Conservation (phyloP, 192 early-diverging fungal species). For the Diversispora eburnea region DNA sequence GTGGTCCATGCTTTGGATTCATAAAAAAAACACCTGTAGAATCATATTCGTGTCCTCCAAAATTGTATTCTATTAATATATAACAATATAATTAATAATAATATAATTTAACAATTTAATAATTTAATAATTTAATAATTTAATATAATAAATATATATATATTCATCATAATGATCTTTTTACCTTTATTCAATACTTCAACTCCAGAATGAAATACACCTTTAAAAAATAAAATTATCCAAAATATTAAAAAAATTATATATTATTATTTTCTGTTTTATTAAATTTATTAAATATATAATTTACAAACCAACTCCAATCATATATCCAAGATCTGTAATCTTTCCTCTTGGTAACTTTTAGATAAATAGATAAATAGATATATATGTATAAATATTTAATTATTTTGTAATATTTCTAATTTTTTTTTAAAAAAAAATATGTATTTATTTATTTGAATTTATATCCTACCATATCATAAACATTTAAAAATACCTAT, state of each 20-base stretch:
- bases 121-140: not conserved
- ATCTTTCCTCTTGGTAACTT: slow-evolving; percentile 38
- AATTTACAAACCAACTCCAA: slow-evolving; percentile 36
- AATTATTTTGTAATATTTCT: no score
- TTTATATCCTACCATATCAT: no score
- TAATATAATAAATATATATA: no score
- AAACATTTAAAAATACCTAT: no score
- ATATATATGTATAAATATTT: no score
- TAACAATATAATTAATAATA: no score
- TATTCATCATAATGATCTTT: not conserved
- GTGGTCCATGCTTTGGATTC: slow-evolving; percentile 37
- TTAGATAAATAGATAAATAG: not conserved
- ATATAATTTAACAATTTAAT: not conserved
- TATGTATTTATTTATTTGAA: no score
- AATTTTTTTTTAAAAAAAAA: no score
- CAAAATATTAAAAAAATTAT: no score
- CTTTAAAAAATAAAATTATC: slow-evolving; percentile 15
- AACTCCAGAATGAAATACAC: slow-evolving; percentile 44
- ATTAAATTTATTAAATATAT: not conserved
- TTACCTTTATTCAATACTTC: slow-evolving; percentile 42
- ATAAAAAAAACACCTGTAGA: slow-evolving; percentile 42
- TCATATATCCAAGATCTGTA: slow-evolving; percentile 38
- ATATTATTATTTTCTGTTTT: not conserved
- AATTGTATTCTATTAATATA: slow-evolving; percentile 36
- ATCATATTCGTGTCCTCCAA: slow-evolving; percentile 45